Percentiles rank a stretch among this genome's conserved stretches.
These are phyloP conservation scores for Wickerhamiella brachini DNA, from an alignment of 805 yeast species.

Conservation along the genomic window DNA sequence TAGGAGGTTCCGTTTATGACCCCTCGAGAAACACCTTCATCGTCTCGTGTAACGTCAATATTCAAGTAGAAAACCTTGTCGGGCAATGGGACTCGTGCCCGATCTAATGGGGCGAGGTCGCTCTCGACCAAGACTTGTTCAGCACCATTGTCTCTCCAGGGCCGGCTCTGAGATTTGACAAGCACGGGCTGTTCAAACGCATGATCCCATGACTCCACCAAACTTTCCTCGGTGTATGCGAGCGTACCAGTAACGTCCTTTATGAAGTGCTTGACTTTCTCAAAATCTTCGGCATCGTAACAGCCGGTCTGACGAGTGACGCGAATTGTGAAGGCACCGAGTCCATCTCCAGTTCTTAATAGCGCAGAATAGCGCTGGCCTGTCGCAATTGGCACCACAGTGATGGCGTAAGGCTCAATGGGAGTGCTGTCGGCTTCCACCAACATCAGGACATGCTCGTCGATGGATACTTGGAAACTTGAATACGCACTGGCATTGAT, in stretches of 20 bases:
- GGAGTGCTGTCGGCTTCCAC: conserved; percentile 26
- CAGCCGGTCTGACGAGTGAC: conserved; percentile 2
- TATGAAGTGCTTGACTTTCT: background rate
- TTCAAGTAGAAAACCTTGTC: background rate
- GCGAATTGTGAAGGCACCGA: background rate
- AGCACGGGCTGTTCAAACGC: background rate
- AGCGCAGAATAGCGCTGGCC: conserved; percentile 74
- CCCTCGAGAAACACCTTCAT: background rate
- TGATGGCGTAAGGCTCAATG: conserved; percentile 16
- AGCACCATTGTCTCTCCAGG: background rate
- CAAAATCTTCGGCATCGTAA: conserved; percentile 4
- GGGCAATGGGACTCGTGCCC: background rate
- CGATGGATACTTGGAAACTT: conserved; percentile 23
- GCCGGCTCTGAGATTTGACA: background rate
- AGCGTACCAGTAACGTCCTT: background rate
- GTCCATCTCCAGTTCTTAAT: conserved; percentile 27
- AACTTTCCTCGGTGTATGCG: background rate
- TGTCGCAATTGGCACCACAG: conserved; percentile 33
- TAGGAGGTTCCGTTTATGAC: background rate
- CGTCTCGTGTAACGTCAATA: background rate
- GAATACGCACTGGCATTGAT: conserved; percentile 25
- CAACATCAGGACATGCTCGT: conserved; percentile 18
- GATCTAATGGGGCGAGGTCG: background rate
- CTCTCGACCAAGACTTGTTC: background rate
- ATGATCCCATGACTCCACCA: background rate